These are phyloP conservation scores for Sporothrix protearum DNA, from an alignment of 2,329 filamentous ascomycete species.

Conservation along the genomic window DNA sequence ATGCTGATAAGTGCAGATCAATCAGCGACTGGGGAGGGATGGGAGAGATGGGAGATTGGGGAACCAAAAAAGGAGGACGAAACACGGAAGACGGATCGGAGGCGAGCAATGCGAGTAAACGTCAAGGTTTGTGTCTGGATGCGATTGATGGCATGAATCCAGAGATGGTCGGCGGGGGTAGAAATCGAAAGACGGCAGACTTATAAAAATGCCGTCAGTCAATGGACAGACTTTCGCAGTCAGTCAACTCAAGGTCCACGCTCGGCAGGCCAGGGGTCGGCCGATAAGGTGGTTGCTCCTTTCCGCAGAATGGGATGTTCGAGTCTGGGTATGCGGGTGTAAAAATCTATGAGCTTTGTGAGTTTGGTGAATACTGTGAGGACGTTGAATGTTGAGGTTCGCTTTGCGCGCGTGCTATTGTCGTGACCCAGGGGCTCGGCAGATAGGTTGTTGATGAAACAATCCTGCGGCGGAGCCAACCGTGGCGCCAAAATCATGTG, in stretches of 20 bases:
- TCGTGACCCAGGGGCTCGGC: slow-evolving; percentile 6
- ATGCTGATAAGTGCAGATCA: not conserved
- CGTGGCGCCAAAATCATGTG: not conserved
- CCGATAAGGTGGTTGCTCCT: not conserved
- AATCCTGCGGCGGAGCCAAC: slow-evolving; percentile 22
- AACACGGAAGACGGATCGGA: not conserved
- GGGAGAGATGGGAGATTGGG: not conserved
- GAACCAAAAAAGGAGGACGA: not conserved
- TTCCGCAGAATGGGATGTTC: not conserved
- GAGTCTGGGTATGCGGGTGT: not conserved
- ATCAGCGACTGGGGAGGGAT: not conserved
- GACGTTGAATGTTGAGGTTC: not conserved
- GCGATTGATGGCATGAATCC: slow-evolving; percentile 8
- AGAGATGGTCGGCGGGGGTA: not conserved
- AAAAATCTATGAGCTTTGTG: too few species aligned
- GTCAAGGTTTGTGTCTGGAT: not conserved
- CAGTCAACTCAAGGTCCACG: not conserved
- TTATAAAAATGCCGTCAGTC: not conserved
- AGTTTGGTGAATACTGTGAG: not conserved
- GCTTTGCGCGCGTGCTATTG: not conserved
- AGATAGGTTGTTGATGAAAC: slow-evolving; percentile 23
- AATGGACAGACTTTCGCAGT: not conserved
- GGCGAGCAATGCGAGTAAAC: not conserved
- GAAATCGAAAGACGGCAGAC: not conserved
- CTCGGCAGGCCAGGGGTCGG: slow-evolving; percentile 2